Conservation (phyloP, 1,284 basidiomycete species). For the Caloboletus firmus region DNA sequence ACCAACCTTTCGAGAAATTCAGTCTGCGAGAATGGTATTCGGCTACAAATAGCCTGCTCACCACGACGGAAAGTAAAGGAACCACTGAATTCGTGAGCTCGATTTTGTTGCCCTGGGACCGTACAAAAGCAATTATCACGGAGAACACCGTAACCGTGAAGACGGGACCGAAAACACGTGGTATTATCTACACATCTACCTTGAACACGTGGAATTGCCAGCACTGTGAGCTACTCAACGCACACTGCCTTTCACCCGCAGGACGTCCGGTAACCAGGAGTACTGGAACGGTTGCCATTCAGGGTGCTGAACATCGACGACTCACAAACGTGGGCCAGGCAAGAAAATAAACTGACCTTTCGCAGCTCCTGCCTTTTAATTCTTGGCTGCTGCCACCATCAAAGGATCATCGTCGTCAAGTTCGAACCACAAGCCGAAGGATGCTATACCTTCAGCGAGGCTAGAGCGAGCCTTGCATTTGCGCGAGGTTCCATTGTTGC, state of each 20-base stretch:
- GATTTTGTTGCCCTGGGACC: slow-evolving; percentile 52
- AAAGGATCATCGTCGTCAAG: slow-evolving; percentile 7
- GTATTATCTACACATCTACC: slow-evolving; percentile 51
- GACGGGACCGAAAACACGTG: slow-evolving; percentile 74
- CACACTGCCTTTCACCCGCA: slow-evolving; percentile 77
- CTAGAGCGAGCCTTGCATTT: slow-evolving; percentile 15
- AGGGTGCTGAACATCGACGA: background rate
- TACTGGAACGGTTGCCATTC: slow-evolving; percentile 49
- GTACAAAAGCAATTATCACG: slow-evolving; percentile 56
- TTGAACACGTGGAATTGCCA: slow-evolving; percentile 8
- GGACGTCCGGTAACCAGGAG: slow-evolving; percentile 86
- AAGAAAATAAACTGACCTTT: slow-evolving; percentile 21
- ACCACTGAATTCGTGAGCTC: slow-evolving; percentile 73
- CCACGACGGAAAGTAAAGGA: slow-evolving; percentile 86
- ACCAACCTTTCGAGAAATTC: slow-evolving; percentile 50
- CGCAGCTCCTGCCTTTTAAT: slow-evolving; percentile 34
- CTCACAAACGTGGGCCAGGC: background rate
- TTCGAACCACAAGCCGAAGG: background rate
- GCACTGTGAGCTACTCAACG: slow-evolving; percentile 4
- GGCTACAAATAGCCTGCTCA: slow-evolving; percentile 43
- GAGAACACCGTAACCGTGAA: slow-evolving; percentile 81
- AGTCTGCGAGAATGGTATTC: background rate
- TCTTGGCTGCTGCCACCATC: slow-evolving; percentile 23
- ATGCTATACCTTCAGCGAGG: slow-evolving; percentile 32
- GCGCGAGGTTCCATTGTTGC: slow-evolving; percentile 26